phyloP scores from a whole-genome alignment of 2,329 filamentous ascomycete genomes.

The Laburnicola sp. region DNA sequence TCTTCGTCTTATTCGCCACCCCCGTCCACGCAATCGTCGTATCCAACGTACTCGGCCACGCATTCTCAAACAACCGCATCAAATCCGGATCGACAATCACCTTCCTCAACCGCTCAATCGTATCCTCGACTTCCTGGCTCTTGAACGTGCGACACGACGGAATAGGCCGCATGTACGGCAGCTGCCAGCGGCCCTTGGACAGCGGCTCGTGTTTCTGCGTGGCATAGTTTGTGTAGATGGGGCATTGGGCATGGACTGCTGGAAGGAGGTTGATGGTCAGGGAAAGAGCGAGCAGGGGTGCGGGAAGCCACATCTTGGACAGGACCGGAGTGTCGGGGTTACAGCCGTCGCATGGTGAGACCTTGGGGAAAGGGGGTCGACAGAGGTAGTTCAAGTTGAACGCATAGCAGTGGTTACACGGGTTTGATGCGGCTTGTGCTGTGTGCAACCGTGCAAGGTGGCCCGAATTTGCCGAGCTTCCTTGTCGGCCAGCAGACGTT shows the following conservation, averaged over 20 bases:
- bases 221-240: slow-evolving; percentile 49
- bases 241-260: slow-evolving; percentile 43
- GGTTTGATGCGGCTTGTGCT: too few relatives aligned
- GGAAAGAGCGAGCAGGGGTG: slow-evolving; percentile 5
- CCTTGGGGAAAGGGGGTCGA: neutral
- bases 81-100: slow-evolving; percentile 61
- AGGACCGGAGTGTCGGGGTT: neutral
- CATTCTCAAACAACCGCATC: slow-evolving; percentile 69
- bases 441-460: slow-evolving; percentile 1
- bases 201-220: slow-evolving; percentile 46
- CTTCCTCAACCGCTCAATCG: slow-evolving; percentile 37
- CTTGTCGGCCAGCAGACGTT: neutral
- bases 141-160: slow-evolving; percentile 52
- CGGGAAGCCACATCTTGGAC: slow-evolving; percentile 12
- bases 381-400: neutral
- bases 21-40: slow-evolving; percentile 73
- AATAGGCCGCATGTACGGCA: slow-evolving; percentile 51
- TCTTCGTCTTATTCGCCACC: slow-evolving; percentile 51
- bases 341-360: neutral
- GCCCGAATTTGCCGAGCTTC: slow-evolving; percentile 5
- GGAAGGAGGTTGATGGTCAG: slow-evolving; percentile 13
- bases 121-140: slow-evolving; percentile 47
- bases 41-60: slow-evolving; percentile 75
- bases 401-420: too few relatives aligned
- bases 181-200: slow-evolving; percentile 46